Evolutionary conservation across 225 moss, liverwort and hornwort genomes (phyloP), one percentile per base, ranked within the genome.

Genomic region (Takakia lepidozioides): DNA sequence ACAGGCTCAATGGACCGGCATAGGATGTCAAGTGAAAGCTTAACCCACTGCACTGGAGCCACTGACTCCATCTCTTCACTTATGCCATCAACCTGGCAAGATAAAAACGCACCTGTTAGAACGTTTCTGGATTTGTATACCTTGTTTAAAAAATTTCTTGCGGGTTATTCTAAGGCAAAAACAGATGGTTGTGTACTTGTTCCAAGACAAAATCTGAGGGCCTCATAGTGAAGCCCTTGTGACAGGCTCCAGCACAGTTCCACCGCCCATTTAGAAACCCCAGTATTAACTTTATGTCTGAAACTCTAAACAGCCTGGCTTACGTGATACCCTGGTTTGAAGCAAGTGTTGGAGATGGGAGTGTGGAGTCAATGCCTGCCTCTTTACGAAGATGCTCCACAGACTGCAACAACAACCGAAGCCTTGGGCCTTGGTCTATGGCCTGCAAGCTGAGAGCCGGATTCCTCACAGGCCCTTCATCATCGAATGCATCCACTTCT

Each of bases 281-380:
- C n/a, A n/a, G n/a, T n/a, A n/a, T n/a, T n/a, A n/a, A n/a, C n/a
- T n/a, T n/a, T n/a, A n/a, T n/a, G n/a, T n/a, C n/a, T n/a, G n/a
- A n/a, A n/a, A n/a, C n/a, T n/a, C n/a, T n/a, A n/a, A n/a, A n/a
- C n/a, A n/a, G n/a, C n/a, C n/a, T n/a, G n/a, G n/a, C n/a, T n/a
- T n/a, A n/a, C n/a, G n/a, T n/a, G n/a, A n/a, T n/a, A 32, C 32
- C 32, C 32, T 6, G 32, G 32, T 32, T 32, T 49, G 5, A 24
- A 30, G 17, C 14, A 27, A 2, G 19, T 3, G 3, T 28, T 42
- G 24, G 46, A 56, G 81, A 64, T 63, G 43, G 44, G 57, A 46
- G 48, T 58, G 65, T 79, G 72, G 57, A 68, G 74, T 68, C 79
- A 83, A 82, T 84, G 79, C 95, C 90, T 98, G 90, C 95, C 98